A percentile compares a stretch with the other conserved stretches of the same genome.
These are phyloP conservation scores for Linum tenue DNA, from an alignment of 345 rosid genomes.

Conservation along the genomic window DNA sequence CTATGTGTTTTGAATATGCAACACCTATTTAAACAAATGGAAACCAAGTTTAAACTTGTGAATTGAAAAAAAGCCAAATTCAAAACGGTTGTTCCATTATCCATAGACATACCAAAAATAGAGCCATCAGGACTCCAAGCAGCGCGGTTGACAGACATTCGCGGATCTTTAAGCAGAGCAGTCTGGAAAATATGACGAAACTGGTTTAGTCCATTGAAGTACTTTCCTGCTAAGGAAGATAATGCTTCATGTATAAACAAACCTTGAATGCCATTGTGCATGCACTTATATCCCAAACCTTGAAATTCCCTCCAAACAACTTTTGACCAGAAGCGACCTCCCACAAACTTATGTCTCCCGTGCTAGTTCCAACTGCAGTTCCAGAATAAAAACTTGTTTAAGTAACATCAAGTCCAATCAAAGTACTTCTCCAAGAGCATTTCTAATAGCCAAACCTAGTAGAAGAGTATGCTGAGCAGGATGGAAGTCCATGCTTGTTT, in stretches of 20 bases:
- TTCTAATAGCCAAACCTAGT: conserved; percentile 38
- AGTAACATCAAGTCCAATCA: conserved; percentile 6
- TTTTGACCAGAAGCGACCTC: conserved; percentile 45
- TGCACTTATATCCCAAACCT: conserved; percentile 54
- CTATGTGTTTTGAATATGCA: conserved; percentile 8
- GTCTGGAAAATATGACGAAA: conserved; percentile 21
- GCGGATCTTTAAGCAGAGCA: conserved; percentile 30
- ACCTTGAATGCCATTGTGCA: conserved; percentile 45
- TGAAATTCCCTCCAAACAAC: conserved; percentile 41
- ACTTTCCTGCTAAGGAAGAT: background rate
- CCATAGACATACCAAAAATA: conserved; percentile 35
- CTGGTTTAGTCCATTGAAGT: background rate
- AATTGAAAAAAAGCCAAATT: conserved; percentile 3
- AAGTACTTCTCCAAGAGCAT: conserved; percentile 3
- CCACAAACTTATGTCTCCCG: conserved; percentile 58
- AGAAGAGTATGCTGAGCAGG: conserved; percentile 54
- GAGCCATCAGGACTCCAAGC: conserved; percentile 50
- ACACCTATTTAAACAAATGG: background rate
- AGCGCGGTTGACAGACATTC: conserved; percentile 32
- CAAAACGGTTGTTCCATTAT: background rate
- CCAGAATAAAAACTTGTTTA: conserved; percentile 9
- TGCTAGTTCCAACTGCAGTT: conserved; percentile 51
- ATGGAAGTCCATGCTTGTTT: conserved; percentile 74
- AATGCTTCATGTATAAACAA: conserved; percentile 16
- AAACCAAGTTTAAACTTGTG: background rate